Percentiles rank a stretch among this genome's conserved stretches.
Conservation (phyloP, 352 stramenopile species). For the Elongisporangium undulatum region DNA sequence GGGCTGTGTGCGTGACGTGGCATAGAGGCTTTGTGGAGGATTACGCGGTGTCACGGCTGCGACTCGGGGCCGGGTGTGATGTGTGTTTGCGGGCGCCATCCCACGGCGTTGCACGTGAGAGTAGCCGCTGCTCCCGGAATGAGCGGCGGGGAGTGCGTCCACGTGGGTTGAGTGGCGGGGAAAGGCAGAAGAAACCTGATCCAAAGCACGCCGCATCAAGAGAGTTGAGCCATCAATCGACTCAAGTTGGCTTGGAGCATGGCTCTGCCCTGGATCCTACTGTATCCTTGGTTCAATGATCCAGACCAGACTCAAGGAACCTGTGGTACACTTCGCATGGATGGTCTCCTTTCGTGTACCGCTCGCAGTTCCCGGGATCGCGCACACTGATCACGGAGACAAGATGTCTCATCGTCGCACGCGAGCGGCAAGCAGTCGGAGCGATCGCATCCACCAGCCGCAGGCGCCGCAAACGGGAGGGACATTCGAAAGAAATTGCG, state of each 20-base stretch:
- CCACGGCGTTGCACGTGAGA: not conserved
- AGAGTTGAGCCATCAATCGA: not conserved
- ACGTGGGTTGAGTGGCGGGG: too few species aligned
- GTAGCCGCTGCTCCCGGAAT: not conserved
- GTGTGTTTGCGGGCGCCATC: not conserved
- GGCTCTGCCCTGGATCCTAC: not conserved
- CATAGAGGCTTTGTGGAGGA: not conserved
- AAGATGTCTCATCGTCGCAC: not conserved
- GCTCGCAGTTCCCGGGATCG: too few species aligned
- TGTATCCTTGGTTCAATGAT: not conserved
- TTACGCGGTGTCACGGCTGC: not conserved
- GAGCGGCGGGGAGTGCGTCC: not conserved
- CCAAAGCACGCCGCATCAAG: not conserved
- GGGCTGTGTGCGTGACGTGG: not conserved
- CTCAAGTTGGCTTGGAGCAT: not conserved
- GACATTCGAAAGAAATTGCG: not conserved
- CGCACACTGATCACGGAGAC: not conserved
- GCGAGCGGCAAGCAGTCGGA: not conserved
- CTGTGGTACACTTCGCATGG: not conserved
- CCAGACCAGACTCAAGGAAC: not conserved
- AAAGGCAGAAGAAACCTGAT: not conserved
- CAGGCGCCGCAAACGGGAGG: not conserved
- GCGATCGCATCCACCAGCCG: not conserved
- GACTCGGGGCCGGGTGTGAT: not conserved
- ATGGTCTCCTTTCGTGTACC: not conserved